Base-by-base conservation (phyloP, 2,329 filamentous ascomycete species). In the Colletotrichum sp. region DNA sequence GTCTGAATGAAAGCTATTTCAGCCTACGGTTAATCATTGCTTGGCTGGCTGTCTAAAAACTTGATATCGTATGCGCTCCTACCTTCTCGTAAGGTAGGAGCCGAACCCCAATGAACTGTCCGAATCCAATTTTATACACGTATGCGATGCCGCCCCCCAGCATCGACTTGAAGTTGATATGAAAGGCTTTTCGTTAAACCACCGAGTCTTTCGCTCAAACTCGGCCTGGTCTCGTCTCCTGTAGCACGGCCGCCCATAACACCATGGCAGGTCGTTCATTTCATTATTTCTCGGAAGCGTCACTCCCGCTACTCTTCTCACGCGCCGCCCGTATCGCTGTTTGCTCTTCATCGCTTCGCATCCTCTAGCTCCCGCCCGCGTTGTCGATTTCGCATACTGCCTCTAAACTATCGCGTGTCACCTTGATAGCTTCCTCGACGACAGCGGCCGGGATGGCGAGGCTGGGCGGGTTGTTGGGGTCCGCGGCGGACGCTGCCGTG, bases 351-450 rank as follows among this genome's bases (percentile, higher is more conserved):
- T 28, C 32, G 12, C 59, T 34, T 34, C 22, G 59, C 15, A 16
- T 26, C 18, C 32, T 59, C 62, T 68, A 70, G 18, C 65, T 75
- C 7, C 39, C 66, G 32, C 30, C 24, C 18, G 65, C 12, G 13
- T 70, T 57, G 1, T 86, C 85, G 62, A 88, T 80, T 78, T 85
- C 84, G 68, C 84, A 85, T 15, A 91, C 86, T 48, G 84, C 81
- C 77, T 92, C 91, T 57, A 93, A 84, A 77, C 89, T 89, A 79
- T 93, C 91, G 74, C 89, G 86, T 32, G 92, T 92, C 36, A 90
- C 86, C 78, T 88, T 88, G n/a, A 93, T 84, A 6, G 91, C 91
- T 78, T 94, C 90, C 30, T 93, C 90, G 16, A 93, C 84, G n/a
- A 93, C 91, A 4, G 85, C 81, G 71, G 89, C 86, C 15, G 93